Percentiles rank a stretch among this genome's conserved stretches.
These are phyloP conservation scores for Xylariaceae sp. DNA, from an alignment of 2,329 filamentous ascomycete species.

Conservation along the genomic window DNA sequence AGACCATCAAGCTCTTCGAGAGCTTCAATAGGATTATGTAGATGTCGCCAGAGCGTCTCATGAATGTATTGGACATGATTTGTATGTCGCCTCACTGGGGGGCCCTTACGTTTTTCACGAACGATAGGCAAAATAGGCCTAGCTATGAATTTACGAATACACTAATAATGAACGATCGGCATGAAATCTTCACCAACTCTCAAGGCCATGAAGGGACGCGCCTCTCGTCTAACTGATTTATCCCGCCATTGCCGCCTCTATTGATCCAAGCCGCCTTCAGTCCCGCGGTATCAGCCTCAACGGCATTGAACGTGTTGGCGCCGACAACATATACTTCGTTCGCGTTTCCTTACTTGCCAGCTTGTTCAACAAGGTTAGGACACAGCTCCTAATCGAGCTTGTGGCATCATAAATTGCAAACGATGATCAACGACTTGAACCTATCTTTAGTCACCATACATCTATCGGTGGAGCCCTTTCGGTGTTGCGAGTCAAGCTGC, in stretches of 20 bases:
- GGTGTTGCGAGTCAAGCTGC: slow-evolving; percentile 19
- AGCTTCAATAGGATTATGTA: slow-evolving; percentile 35
- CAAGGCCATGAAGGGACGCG: slow-evolving; percentile 49
- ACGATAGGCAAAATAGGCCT: slow-evolving; percentile 6
- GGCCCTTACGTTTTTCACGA: slow-evolving; percentile 8
- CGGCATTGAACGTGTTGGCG: slow-evolving; percentile 73
- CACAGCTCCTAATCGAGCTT: slow-evolving; percentile 70
- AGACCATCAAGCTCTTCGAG: slow-evolving; percentile 45
- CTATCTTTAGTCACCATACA: slow-evolving; percentile 28
- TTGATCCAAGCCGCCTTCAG: slow-evolving; percentile 71
- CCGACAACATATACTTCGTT: slow-evolving; percentile 68
- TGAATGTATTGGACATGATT: background rate
- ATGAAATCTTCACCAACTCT: slow-evolving; percentile 61
- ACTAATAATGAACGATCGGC: slow-evolving; percentile 32
- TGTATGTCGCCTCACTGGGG: background rate
- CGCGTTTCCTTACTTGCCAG: slow-evolving; percentile 49
- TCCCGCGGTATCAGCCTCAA: slow-evolving; percentile 64
- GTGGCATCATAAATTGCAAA: slow-evolving; percentile 62
- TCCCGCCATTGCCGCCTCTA: slow-evolving; percentile 63
- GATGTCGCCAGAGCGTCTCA: background rate
- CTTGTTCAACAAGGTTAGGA: slow-evolving; percentile 55
- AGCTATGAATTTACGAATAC: slow-evolving; percentile 12
- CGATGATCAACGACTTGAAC: slow-evolving; percentile 61
- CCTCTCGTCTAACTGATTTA: slow-evolving; percentile 58
- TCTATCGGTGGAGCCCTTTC: slow-evolving; percentile 4